A percentile compares a stretch with the other conserved stretches of the same genome.
Evolutionary conservation across 2,329 filamentous ascomycete genomes (phyloP).

Genomic region (Simplicillium aogashimaense): DNA sequence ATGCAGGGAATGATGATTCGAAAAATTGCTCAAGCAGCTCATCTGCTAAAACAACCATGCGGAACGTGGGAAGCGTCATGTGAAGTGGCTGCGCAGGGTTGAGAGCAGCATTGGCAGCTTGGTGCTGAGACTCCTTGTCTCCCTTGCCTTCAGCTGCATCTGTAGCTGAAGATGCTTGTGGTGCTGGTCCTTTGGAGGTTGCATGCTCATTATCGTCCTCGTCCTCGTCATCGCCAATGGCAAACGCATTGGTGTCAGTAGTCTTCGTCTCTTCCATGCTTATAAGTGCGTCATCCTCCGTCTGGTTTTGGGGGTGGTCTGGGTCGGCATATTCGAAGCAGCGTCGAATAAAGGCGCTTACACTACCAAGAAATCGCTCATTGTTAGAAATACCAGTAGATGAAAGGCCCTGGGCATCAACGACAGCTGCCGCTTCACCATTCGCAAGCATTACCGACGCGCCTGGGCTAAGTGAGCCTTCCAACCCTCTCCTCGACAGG

Average conservation of each 20-base stretch:
- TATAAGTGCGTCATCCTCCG: slow-evolving; percentile 16
- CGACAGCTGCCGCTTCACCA: neutral
- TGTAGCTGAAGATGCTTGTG: slow-evolving; percentile 9
- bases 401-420: slow-evolving; percentile 26
- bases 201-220: slow-evolving; percentile 42
- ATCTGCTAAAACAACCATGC: slow-evolving; percentile 96
- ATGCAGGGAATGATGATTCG: slow-evolving; percentile 87
- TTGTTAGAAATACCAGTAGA: slow-evolving; percentile 54
- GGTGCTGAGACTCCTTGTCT: slow-evolving; percentile 49
- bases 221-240: slow-evolving; percentile 66
- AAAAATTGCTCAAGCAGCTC: slow-evolving; percentile 96
- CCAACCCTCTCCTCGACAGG: slow-evolving; percentile 77
- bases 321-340: slow-evolving; percentile 99
- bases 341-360: slow-evolving; percentile 88
- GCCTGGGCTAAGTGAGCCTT: slow-evolving; percentile 60
- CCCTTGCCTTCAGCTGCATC: slow-evolving; percentile 27
- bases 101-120: slow-evolving; percentile 78
- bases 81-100: slow-evolving; percentile 89
- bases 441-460: slow-evolving; percentile 29
- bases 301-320: slow-evolving; percentile 59
- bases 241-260: slow-evolving; percentile 46
- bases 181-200: slow-evolving; percentile 22
- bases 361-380: slow-evolving; percentile 82
- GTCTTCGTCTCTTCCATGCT: slow-evolving; percentile 16
- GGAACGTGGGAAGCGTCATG: slow-evolving; percentile 94